Evolutionary conservation across 768 basidiomycete genomes (phyloP), one percentile per base, ranked within the genome.

Genomic region (Xerocomellus amylosporus): DNA sequence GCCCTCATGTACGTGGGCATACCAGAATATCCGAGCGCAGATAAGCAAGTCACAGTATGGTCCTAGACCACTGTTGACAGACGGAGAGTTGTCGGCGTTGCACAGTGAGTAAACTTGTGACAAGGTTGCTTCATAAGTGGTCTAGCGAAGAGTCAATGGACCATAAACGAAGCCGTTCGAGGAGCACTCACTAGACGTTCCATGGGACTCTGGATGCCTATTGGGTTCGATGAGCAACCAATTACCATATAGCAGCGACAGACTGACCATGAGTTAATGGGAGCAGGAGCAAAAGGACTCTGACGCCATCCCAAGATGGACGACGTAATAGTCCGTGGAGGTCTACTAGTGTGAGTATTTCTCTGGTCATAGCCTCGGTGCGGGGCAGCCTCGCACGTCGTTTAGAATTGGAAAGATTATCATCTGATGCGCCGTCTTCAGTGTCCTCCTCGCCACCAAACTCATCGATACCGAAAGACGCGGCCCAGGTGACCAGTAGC

Each of bases 11-110:
- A 88, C 82, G 58, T 93, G 83, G 8, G 88, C 84, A 62, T 93
- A 96, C 90, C 92, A 96, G 68, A 92, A 95, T 31, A 95, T 78
- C 30, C 93, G 79, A 3, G 90, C 85, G 33, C 90, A 83, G 33
- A 88, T 76, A 73, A 73, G 73, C 8, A 77, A 68, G 34, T 85
- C 82, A 48, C 87, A 81, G 46, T 86, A 84, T 33, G 79, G 75
- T 3, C 76, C 78, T 40, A 75, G 73, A 20, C 79, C 79, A 44
- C 75, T 79, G 51, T 78, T 74, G 20, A 82, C 70, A 14, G 79
- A 76, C 1, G 77, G 73, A 34, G 71, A 53, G 17, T 64, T 60
- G 56, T 79, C 73, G 19, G 84, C 71, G 31, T 80, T 83, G 64
- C 90, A 94, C 8, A 95, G 75, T 0, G 85, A 79, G 64, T 85